Evolutionary conservation across 208 protist species (phyloP).

Genomic region (Angomonas ambiguus): DNA sequence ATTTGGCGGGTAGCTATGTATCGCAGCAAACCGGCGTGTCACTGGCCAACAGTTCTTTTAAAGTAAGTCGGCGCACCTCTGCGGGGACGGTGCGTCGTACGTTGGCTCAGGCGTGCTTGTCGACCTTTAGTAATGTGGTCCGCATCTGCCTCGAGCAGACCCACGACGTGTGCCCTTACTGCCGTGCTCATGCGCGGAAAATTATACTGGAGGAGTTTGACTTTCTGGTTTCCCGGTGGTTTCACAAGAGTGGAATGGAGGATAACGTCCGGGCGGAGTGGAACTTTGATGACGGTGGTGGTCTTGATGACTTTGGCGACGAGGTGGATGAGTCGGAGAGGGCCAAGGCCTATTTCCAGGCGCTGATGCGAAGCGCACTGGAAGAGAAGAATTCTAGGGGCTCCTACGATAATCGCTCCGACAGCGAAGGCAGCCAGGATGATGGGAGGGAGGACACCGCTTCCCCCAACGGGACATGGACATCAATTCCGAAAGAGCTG

Average conservation of each 20-base stretch:
- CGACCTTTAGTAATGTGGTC: slow-evolving; percentile 48
- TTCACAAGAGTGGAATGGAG: slow-evolving; percentile 22
- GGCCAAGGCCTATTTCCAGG: not conserved
- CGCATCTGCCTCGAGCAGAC: slow-evolving; percentile 47
- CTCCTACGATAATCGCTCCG: not conserved
- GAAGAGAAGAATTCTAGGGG: not conserved
- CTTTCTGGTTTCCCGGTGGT: slow-evolving; percentile 46
- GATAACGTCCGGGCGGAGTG: slow-evolving; percentile 7
- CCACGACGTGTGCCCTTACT: slow-evolving; percentile 63
- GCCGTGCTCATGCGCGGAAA: slow-evolving; percentile 44
- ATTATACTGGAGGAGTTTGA: slow-evolving; percentile 59
- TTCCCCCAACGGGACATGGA: not conserved
- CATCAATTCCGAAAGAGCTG: slow-evolving; percentile 13
- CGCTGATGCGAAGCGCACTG: not conserved
- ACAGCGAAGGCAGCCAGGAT: not conserved
- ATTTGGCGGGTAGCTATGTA: not conserved
- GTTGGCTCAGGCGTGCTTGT: slow-evolving; percentile 11
- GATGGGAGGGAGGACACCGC: not conserved
- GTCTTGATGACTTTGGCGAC: not conserved
- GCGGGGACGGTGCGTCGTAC: not conserved
- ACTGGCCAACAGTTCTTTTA: not conserved
- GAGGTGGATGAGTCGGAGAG: not conserved
- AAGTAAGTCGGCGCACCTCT: not conserved
- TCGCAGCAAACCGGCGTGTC: not conserved
- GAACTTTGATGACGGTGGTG: slow-evolving; percentile 17